A percentile compares a stretch with the other conserved stretches of the same genome.
Conservation (phyloP, 177 flowering plant species). For the Vitis hybrid region DNA sequence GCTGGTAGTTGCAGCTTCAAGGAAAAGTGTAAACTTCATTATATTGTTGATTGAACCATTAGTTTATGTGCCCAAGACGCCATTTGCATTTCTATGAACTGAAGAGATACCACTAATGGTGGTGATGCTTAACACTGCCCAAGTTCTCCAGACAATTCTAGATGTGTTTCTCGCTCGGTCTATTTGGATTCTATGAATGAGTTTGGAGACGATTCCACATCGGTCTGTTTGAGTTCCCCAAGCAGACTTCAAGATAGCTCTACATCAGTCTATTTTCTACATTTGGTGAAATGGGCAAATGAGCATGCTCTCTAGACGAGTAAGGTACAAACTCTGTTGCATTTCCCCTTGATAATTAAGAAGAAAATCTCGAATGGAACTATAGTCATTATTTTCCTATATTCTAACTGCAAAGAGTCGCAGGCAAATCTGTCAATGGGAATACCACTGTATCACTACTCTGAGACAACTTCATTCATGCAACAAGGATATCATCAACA, state of each 20-base stretch:
- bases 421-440: slow-evolving; percentile 74
- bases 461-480: slow-evolving; percentile 69
- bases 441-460: slow-evolving; percentile 71
- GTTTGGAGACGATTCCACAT: rapidly evolving
- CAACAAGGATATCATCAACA: slow-evolving; percentile 76
- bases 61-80: too few relatives aligned
- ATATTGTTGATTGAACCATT: too few relatives aligned
- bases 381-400: slow-evolving; percentile 89
- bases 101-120: too few relatives aligned
- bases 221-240: too few relatives aligned
- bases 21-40: too few relatives aligned
- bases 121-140: too few relatives aligned
- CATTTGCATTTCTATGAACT: too few relatives aligned
- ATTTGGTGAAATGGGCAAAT: slow-evolving; percentile 30
- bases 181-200: too few relatives aligned
- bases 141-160: too few relatives aligned
- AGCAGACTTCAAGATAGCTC: too few relatives aligned
- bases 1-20: too few relatives aligned
- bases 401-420: slow-evolving; percentile 69
- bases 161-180: too few relatives aligned
- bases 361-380: slow-evolving; percentile 47
- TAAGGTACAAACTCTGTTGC: slow-evolving; percentile 35
- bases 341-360: slow-evolving; percentile 38
- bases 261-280: slow-evolving; percentile 24
- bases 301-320: slow-evolving; percentile 41